A percentile compares a stretch with the other conserved stretches of the same genome.
phyloP scores from a whole-genome alignment of 2,329 filamentous ascomycete genomes.

The Epichloe sylvatica region DNA sequence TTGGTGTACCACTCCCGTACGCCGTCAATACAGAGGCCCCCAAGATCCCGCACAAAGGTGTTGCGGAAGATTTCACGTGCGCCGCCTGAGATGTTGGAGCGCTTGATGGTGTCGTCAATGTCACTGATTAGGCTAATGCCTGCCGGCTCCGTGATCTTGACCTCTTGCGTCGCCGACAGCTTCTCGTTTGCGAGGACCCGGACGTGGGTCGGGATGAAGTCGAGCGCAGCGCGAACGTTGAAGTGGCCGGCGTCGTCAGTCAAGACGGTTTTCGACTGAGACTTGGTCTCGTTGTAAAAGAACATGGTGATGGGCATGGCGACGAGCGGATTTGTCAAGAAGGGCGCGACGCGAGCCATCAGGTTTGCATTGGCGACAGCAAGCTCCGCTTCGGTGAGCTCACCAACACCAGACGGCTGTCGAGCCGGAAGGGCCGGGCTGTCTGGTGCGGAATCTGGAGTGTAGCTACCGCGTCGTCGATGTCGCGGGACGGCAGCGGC shows the following conservation, averaged over 20 bases:
- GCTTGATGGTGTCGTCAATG: constrained; percentile 94
- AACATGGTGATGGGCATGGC: constrained; percentile 76
- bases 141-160: constrained; percentile 60
- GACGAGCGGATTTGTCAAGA: constrained; percentile 71
- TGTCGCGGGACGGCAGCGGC: constrained; percentile 14
- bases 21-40: constrained; percentile 69
- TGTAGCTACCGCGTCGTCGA: constrained; percentile 19
- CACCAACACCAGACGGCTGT: constrained; percentile 25
- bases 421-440: constrained; percentile 30
- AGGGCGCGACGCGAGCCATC: constrained; percentile 76
- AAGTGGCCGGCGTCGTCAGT: constrained; percentile 91
- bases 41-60: constrained; percentile 78
- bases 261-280: constrained; percentile 68
- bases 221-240: constrained; percentile 59
- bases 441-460: constrained; percentile 26
- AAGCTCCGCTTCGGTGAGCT: constrained; percentile 65
- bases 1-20: constrained; percentile 79
- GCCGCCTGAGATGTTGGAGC: constrained; percentile 76
- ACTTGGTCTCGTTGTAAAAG: constrained; percentile 79
- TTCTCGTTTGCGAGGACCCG: constrained; percentile 75
- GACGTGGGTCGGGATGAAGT: constrained; percentile 83
- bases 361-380: constrained; percentile 70
- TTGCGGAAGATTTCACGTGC: constrained; percentile 93
- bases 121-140: constrained; percentile 93
- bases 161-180: constrained; percentile 65